A percentile compares a stretch with the other conserved stretches of the same genome.
phyloP scores from a whole-genome alignment of 768 basidiomycete species.

The Phaeolepiota aurea region DNA sequence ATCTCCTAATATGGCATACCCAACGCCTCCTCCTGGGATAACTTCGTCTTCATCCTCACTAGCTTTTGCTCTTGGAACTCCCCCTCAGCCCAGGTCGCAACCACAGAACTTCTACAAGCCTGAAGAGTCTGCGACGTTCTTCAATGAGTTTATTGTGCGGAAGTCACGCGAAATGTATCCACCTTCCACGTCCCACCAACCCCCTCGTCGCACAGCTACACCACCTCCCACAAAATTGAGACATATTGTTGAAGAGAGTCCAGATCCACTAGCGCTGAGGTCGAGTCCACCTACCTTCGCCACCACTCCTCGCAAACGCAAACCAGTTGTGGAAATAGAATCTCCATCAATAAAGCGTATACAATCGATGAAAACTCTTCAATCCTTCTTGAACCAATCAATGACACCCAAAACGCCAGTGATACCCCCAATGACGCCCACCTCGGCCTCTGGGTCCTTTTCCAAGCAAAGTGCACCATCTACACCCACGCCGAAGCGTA shows the following conservation, averaged over 20 bases:
- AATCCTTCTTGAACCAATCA: background rate
- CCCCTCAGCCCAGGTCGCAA: slow-evolving; percentile 13
- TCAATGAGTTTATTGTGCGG: slow-evolving; percentile 56
- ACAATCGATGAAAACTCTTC: slow-evolving; percentile 20
- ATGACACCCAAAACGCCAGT: background rate
- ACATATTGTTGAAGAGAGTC: slow-evolving; percentile 31
- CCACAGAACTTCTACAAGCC: slow-evolving; percentile 30
- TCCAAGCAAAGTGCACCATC: background rate
- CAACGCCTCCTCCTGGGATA: slow-evolving; percentile 61
- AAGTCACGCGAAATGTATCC: slow-evolving; percentile 36
- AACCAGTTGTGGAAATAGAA: slow-evolving; percentile 46
- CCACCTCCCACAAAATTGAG: slow-evolving; percentile 8
- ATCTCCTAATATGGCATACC: slow-evolving; percentile 55
- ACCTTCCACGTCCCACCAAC: slow-evolving; percentile 11
- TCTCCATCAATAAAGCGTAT: slow-evolving; percentile 62
- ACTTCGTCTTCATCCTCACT: slow-evolving; percentile 66
- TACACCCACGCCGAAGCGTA: slow-evolving; percentile 24
- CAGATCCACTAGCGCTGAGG: slow-evolving; percentile 46
- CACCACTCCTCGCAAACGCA: slow-evolving; percentile 66
- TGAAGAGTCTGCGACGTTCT: slow-evolving; percentile 56
- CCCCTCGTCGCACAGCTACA: slow-evolving; percentile 10
- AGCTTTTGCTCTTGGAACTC: slow-evolving; percentile 56
- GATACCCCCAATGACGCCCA: background rate
- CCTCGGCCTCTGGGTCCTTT: background rate
- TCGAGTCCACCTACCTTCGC: slow-evolving; percentile 17